Evolutionary conservation across 169 alveolate genomes (phyloP).

Genomic region (Eimeria acervulina): DNA sequence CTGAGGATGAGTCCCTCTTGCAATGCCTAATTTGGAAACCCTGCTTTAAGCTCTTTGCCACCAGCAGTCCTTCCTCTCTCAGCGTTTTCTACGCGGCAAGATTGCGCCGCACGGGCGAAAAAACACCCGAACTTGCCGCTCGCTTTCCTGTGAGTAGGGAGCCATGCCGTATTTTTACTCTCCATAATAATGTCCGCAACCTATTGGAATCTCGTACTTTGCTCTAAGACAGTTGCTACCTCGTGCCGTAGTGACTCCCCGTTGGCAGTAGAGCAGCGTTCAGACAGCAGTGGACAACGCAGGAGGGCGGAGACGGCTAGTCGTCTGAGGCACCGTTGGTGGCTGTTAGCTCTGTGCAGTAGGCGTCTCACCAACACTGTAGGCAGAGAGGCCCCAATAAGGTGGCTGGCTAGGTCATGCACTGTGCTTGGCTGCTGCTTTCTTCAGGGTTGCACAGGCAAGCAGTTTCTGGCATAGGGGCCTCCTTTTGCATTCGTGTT

Average conservation of each 20-base stretch:
- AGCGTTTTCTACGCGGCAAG: conserved; percentile 19
- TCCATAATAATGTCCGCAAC: neutral
- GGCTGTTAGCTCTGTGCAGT: too few species aligned
- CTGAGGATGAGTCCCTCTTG: conserved; percentile 16
- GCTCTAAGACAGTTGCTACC: too few species aligned
- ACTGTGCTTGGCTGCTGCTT: neutral
- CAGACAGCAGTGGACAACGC: too few species aligned
- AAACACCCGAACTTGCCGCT: neutral
- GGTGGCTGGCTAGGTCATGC: neutral
- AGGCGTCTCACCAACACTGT: too few species aligned
- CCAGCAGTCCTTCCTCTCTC: neutral
- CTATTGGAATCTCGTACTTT: neutral
- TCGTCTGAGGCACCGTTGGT: too few species aligned
- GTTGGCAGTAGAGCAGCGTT: too few species aligned
- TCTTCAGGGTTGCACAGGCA: neutral
- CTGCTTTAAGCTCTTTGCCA: neutral
- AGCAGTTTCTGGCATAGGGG: neutral
- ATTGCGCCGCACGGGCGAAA: conserved; percentile 16
- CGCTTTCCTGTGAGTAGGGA: neutral
- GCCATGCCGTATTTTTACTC: conserved; percentile 6
- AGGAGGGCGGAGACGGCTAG: too few species aligned
- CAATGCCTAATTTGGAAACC: conserved; percentile 19
- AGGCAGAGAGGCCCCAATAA: too few species aligned
- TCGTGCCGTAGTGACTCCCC: too few species aligned
- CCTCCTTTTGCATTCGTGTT: neutral